Base-by-base conservation (phyloP, 2,329 filamentous ascomycete species). In the Aspergillus tubingensis region DNA sequence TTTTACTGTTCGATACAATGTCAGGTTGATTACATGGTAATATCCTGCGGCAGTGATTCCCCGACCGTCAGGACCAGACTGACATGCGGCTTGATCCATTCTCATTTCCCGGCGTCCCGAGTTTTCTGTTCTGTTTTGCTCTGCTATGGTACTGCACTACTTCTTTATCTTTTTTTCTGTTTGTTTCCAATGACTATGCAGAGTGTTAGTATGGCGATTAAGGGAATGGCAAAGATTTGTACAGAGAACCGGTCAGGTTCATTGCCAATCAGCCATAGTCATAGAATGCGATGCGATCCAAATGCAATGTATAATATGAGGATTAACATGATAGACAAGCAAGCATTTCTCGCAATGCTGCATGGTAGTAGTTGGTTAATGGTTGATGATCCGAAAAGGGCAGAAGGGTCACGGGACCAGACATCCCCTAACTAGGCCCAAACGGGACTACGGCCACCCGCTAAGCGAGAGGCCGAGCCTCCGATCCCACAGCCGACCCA, bases 401-500 rank as follows among this genome's bases (percentile, higher is more conserved):
- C 62, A 67, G 59, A 10, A n/a, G n/a, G 52, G 66, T 72, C 72
- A 74, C 72, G 70, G 62, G 72, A 72, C 60, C 32, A 11, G 43
- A 51, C 62, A 63, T 66, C 68, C 68, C 71, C 68, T 69, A 71
- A 65, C 69, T 72, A 74, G 65, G 15, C 72, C 62, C 1, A 3
- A 66, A 56, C 1, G 5, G 61, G 67, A 23, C 58, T 66, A 69
- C 58, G 67, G 62, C 51, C 56, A 56, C 60, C 61, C 61, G 65
- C 71, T 75, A 76, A 76, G 73, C 73, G 73, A 75, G 68, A 52
- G 62, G 62, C 68, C 67, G 68, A 67, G 62, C 57, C 61, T 62
- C 68, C 66, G 67, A 69, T 68, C 67, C 68, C 69, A 70, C 68
- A 71, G 62, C 63, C 57, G 57, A 60, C 58, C 58, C 57, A 60